Base-by-base conservation (phyloP, 345 rosid genomes). In the Salix koriyanagi region DNA sequence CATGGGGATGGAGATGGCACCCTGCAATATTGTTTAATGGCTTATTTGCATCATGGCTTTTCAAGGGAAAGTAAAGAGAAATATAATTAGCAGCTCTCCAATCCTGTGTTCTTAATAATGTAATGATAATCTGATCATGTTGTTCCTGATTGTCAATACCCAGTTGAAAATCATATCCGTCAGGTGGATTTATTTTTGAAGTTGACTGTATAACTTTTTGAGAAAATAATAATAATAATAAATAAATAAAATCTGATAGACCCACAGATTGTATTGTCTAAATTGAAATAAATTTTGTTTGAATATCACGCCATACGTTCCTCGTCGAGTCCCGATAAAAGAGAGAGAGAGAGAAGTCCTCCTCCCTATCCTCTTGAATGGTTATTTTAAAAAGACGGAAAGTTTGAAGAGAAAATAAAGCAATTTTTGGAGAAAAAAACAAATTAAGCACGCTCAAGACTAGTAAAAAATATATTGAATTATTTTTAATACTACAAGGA, bases 1-100 rank as follows among this genome's bases (percentile, higher is more conserved):
- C 39, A 12, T 36, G 79, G 23, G 67, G 34, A 62, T 67, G 61
- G 80, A 68, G 71, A 76, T 72, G 74, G 80, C 21, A 14, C 36
- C 75, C 28, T n/a, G 15, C 52, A 48, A 26, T 25, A 34, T 34
- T 34, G 69, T 42, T 73, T 74, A 61, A 67, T 79, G 50, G 15
- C 2, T 50, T 54, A 21, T 32, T 32, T 9, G 3, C 11, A 25
- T 64, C 2, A 64, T 25, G 34, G 15, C 12, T 9, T 64, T 25
- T 64, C 67, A 23, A 2, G 10, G 28, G 5, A n/a, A 65, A 1
- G 16, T 4, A 3, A 37, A 26, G 34, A 11, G 8, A 32, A 15
- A 14, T n/a, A 50, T 14, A 7, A 50, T 11, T 8, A 50, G 5
- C 25, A 26, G 34, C 4, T 42, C 15, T 46, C 15, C 18, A 0